phyloP scores from a whole-genome alignment of 2,329 filamentous ascomycete species.

The Paracamarosporium sp. region DNA sequence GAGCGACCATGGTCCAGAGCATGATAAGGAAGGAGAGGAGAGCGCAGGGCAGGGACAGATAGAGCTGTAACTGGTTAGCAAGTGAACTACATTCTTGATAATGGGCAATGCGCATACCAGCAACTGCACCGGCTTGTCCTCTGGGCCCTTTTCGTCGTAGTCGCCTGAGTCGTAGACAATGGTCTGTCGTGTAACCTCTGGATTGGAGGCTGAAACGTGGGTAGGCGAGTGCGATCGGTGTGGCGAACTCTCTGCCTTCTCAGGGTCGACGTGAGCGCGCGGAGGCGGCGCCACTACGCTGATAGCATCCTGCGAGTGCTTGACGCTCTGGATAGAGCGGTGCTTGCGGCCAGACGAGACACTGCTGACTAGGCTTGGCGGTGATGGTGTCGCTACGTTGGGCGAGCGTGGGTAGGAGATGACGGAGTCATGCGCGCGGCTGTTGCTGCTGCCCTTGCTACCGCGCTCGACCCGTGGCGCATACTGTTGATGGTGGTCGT shows the following conservation, averaged over 20 bases:
- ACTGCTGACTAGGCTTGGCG: slow-evolving; percentile 44
- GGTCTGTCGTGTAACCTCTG: slow-evolving; percentile 22
- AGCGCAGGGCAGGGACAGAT: slow-evolving; percentile 61
- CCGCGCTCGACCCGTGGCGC: slow-evolving; percentile 20
- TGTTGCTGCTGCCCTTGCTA: slow-evolving; percentile 32
- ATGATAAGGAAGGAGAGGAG: slow-evolving; percentile 61
- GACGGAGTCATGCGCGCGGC: slow-evolving; percentile 44
- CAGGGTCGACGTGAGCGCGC: slow-evolving; percentile 40
- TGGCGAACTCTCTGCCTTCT: slow-evolving; percentile 36
- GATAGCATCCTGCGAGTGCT: slow-evolving; percentile 15
- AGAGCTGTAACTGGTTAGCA: slow-evolving; percentile 50
- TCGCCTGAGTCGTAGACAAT: slow-evolving; percentile 44
- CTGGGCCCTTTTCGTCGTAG: slow-evolving; percentile 47
- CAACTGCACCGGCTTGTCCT: slow-evolving; percentile 53
- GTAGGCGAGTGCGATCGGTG: slow-evolving; percentile 25
- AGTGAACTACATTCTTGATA: neutral
- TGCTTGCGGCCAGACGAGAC: slow-evolving; percentile 28
- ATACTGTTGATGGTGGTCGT: slow-evolving; percentile 20
- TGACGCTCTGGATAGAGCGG: slow-evolving; percentile 23
- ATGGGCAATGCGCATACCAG: slow-evolving; percentile 35
- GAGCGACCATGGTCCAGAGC: slow-evolving; percentile 58
- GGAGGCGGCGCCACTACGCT: slow-evolving; percentile 27
- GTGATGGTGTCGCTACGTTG: slow-evolving; percentile 28
- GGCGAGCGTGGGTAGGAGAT: slow-evolving; percentile 47
- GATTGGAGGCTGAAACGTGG: slow-evolving; percentile 26